Evolutionary conservation across 129 eudicot species (phyloP).

Genomic region (sunflower (Helianthus annuus)): DNA sequence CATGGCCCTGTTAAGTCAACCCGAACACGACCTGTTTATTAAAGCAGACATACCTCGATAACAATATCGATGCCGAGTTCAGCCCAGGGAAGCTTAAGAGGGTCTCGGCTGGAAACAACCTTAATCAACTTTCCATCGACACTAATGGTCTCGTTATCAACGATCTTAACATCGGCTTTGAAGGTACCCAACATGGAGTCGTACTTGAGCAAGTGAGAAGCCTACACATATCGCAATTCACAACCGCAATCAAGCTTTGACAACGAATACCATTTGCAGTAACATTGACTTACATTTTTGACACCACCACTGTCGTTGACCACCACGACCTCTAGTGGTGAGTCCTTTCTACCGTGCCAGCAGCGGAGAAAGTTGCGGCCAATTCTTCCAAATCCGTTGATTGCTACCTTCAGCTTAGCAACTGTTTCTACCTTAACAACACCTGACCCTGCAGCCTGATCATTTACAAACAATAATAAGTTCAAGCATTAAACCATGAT

Average conservation of each 20-base stretch:
- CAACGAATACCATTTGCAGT: constrained; percentile 5
- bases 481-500: background rate
- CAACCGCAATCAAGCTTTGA: background rate
- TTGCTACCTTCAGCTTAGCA: constrained; percentile 96
- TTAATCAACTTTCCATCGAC: constrained; percentile 87
- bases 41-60: constrained; percentile 56
- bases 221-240: constrained; percentile 42
- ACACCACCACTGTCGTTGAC: constrained; percentile 99
- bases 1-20: background rate
- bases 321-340: constrained; percentile 88
- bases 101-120: constrained; percentile 93
- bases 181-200: constrained; percentile 97
- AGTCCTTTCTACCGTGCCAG: constrained; percentile 96
- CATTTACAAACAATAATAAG: background rate
- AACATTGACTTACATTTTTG: constrained; percentile 63
- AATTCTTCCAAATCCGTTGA: constrained; percentile 96
- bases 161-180: constrained; percentile 86
- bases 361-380: constrained; percentile 97
- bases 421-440: constrained; percentile 61
- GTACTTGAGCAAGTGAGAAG: constrained; percentile 93
- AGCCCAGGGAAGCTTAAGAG: constrained; percentile 97
- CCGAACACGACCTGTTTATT: no score
- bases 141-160: constrained; percentile 73
- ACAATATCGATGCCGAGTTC: constrained; percentile 90
- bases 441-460: constrained; percentile 53